Evolutionary conservation across 345 rosid genomes (phyloP), one percentile per base, ranked within the genome.

Genomic region (Salix koriyanagi): DNA sequence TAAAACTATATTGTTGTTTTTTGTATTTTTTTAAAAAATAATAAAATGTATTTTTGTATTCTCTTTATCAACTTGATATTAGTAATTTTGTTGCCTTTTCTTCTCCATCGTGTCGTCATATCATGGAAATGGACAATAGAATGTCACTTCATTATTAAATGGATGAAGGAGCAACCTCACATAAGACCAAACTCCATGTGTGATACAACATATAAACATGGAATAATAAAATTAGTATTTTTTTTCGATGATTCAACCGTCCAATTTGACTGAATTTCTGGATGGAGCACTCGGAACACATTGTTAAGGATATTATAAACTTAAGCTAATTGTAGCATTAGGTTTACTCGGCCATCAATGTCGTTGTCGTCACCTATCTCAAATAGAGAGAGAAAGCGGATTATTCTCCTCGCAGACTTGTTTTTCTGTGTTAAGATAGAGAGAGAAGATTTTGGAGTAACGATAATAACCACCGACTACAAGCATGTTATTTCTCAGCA

Each of bases 381-480:
- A 12, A 0, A 74, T 42, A 37, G 18, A 54, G 26, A 37, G 18
- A 54, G 26, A 34, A 0, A 69, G 37, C n/a, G 21, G 19, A 60
- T 39, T 19, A 12, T 21, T 41, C 30, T 28, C n/a, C 13, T 5
- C 12, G 25, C 41, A 6, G 56, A 21, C 30, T 10, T 13, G 19
- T 19, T 76, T 41, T 41, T 30, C 14, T 56, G 50, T 2, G 23
- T 25, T 18, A 0, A 26, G 41, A 25, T 18, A 37, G 71, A 50
- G 3, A 50, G 1, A 58, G 25, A 76, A 54, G 58, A 58, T 39
- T 28, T 30, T 32, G 62, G 61, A 61, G 37, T 68, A 69, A 62
- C 82, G 75, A 70, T 75, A 70, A 65, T 65, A 75, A 39, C 75
- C 52, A 50, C 75, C 75, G 6, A 37, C 69, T 42, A 39, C 37